Evolutionary conservation across 371 early-diverging fungal species (phyloP).

Genomic region (Mortierella sp.): DNA sequence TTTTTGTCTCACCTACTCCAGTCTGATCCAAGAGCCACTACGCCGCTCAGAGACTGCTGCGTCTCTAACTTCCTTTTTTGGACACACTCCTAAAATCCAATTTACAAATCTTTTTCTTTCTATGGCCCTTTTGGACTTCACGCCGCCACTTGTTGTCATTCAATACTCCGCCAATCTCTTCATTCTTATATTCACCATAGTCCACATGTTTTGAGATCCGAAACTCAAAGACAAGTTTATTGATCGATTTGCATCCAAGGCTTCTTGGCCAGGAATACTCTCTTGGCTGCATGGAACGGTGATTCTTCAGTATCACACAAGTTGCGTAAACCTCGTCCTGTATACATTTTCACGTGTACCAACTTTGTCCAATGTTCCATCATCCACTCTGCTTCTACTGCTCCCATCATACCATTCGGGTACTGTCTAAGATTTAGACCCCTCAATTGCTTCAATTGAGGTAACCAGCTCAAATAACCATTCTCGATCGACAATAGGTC

Average conservation of each 20-base stretch:
- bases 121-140: no score
- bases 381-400: conserved; percentile 14
- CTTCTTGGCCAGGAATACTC: not conserved
- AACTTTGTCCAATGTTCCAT: conserved; percentile 9
- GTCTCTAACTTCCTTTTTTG: not conserved
- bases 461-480: conserved; percentile 1
- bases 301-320: not conserved
- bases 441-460: conserved; percentile 1
- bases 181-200: no score
- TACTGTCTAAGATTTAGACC: not conserved
- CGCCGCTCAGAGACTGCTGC: not conserved
- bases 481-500: not conserved
- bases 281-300: not conserved
- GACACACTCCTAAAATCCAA: not conserved
- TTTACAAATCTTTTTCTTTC: not conserved
- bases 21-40: not conserved
- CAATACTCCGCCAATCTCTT: no score
- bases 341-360: not conserved
- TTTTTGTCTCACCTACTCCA: not conserved
- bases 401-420: not conserved
- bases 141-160: no score
- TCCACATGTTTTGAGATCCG: no score
- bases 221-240: not conserved
- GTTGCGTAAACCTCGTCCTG: not conserved
- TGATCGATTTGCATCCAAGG: not conserved